Evolutionary conservation across 306 rosid genomes (phyloP).

Genomic region (Astragalus glycyphyllos): DNA sequence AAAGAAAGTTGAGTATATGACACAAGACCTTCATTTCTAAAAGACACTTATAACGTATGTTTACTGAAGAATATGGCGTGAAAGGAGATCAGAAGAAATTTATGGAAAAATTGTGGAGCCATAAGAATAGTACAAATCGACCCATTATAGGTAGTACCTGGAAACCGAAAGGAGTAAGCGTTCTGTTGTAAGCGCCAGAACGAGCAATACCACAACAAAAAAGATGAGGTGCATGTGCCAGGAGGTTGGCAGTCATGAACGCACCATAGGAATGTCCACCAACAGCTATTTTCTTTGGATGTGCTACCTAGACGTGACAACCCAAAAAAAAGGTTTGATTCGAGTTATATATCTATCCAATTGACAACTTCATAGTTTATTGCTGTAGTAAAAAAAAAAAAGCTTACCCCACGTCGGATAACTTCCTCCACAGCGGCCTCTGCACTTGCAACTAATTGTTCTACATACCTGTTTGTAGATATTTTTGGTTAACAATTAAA

Average conservation of each 20-base stretch:
- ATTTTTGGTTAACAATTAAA: constrained; percentile 37
- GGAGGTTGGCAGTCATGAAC: constrained; percentile 97
- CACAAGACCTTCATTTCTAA: constrained; percentile 25
- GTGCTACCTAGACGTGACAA: constrained; percentile 72
- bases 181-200: constrained; percentile 99
- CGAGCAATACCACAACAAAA: constrained; percentile 99
- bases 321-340: constrained; percentile 38
- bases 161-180: constrained; percentile 98
- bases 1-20: constrained; percentile 31
- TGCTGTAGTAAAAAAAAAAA: constrained; percentile 27
- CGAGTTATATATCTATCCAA: constrained; percentile 24
- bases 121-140: not conserved
- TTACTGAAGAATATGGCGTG: constrained; percentile 14
- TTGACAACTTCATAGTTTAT: constrained; percentile 26
- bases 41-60: constrained; percentile 29
- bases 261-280: constrained; percentile 99
- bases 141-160: constrained; percentile 60
- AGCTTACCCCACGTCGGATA: constrained; percentile 82
- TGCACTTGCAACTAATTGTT: constrained; percentile 93
- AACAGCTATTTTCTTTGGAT: constrained; percentile 90
- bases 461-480: constrained; percentile 71
- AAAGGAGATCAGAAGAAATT: constrained; percentile 32
- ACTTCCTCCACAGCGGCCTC: constrained; percentile 99
- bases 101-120: not conserved
- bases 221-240: constrained; percentile 98